Evolutionary conservation across 2,329 filamentous ascomycete genomes (phyloP).

Genomic region (Ascochyta viciae-villosae): DNA sequence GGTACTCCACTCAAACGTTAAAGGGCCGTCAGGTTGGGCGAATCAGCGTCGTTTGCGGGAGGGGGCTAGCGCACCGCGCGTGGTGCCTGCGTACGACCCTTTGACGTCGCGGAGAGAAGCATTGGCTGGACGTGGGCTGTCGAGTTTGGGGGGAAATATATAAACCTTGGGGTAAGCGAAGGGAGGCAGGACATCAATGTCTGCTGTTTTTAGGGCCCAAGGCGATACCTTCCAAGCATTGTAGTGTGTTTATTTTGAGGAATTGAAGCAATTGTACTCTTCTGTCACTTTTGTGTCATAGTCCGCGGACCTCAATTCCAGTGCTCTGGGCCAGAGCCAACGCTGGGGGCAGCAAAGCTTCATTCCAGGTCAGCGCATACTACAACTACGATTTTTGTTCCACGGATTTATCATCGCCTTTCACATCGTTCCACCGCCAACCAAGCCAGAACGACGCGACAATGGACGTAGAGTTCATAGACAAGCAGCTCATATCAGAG

Average conservation of each 20-base stretch:
- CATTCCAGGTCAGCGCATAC: neutral
- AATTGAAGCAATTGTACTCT: neutral
- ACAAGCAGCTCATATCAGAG: conserved; percentile 11
- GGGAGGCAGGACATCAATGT: neutral
- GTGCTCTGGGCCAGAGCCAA: neutral
- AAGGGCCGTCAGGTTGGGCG: neutral
- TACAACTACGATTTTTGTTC: neutral
- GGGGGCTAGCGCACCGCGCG: conserved; percentile 10
- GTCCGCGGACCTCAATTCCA: conserved; percentile 9
- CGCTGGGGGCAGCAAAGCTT: neutral
- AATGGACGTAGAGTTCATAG: neutral
- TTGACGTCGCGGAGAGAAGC: conserved; percentile 12
- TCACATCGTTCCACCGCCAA: neutral
- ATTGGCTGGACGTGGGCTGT: conserved; percentile 8
- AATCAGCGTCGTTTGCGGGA: conserved; percentile 1
- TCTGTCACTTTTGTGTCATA: conserved; percentile 9
- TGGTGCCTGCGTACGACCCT: conserved; percentile 17
- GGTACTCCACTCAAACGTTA: conserved; percentile 16
- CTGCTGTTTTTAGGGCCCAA: neutral
- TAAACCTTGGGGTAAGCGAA: conserved; percentile 3
- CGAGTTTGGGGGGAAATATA: conserved; percentile 6
- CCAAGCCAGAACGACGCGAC: neutral
- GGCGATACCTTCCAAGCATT: neutral
- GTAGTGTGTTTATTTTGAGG: neutral
- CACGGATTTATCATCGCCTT: neutral